Conservation (phyloP, 2,329 filamentous ascomycete genomes). For the Diaporthe ampelina region DNA sequence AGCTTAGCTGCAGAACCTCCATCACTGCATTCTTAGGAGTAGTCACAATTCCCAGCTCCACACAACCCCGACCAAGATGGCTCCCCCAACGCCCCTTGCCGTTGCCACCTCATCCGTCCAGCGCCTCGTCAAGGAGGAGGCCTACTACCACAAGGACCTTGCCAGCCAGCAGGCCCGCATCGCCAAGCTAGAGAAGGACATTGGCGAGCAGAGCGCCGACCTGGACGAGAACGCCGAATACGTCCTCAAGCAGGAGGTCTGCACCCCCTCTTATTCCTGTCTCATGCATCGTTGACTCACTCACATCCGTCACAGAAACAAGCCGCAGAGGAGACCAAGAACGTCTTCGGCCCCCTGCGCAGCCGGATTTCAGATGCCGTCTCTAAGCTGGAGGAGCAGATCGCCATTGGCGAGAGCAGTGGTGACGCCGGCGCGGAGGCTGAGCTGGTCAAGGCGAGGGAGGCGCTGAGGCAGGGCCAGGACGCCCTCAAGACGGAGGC, state of each 20-base stretch:
- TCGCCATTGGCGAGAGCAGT: conserved; percentile 72
- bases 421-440: conserved; percentile 57
- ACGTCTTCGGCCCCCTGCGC: conserved; percentile 80
- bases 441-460: conserved; percentile 69
- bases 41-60: neutral
- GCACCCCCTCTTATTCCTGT: conserved; percentile 44
- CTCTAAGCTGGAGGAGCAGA: conserved; percentile 79
- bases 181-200: conserved; percentile 74
- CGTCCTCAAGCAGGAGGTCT: conserved; percentile 88
- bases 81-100: conserved; percentile 79
- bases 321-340: conserved; percentile 89
- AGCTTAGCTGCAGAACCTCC: neutral
- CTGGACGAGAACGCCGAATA: conserved; percentile 83
- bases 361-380: conserved; percentile 80
- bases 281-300: conserved; percentile 9
- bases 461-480: conserved; percentile 66
- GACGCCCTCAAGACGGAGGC: conserved; percentile 49
- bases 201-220: conserved; percentile 61
- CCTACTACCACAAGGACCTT: conserved; percentile 90
- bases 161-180: conserved; percentile 80
- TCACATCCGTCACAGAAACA: conserved; percentile 67
- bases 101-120: conserved; percentile 85
- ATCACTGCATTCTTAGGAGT: neutral
- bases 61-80: conserved; percentile 67
- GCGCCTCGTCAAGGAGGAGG: conserved; percentile 92